Percentiles rank a stretch among this genome's conserved stretches.
Evolutionary conservation across 1,284 basidiomycete genomes (phyloP).

Genomic region (Marasmius tenuissimus): DNA sequence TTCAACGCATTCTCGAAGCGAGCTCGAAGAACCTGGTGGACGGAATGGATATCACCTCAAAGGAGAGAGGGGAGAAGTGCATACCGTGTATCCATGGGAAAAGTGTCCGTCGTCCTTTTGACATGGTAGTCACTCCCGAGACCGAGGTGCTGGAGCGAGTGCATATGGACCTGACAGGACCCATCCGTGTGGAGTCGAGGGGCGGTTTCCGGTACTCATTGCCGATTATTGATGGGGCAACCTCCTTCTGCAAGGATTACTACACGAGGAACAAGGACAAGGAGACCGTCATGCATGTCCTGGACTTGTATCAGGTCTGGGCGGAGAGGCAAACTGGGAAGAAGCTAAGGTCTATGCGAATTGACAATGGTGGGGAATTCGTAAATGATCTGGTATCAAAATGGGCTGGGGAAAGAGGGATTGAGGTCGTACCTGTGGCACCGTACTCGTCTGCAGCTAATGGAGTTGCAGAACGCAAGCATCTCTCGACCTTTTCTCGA

Average conservation of each 20-base stretch:
- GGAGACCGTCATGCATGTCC: background rate
- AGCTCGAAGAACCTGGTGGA: conserved; percentile 1
- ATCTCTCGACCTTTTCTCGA: conserved; percentile 14
- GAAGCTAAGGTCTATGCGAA: conserved; percentile 4
- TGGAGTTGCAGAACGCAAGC: conserved; percentile 14
- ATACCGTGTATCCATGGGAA: conserved; percentile 2
- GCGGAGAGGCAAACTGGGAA: conserved; percentile 12
- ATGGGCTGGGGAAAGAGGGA: too few relatives aligned
- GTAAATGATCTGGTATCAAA: conserved; percentile 15
- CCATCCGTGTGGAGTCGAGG: conserved; percentile 2
- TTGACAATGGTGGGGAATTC: conserved; percentile 14
- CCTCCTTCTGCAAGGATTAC: conserved; percentile 8
- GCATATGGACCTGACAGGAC: conserved; percentile 11
- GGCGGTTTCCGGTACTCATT: conserved; percentile 13
- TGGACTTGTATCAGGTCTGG: conserved; percentile 2
- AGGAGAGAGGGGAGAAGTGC: conserved; percentile 2
- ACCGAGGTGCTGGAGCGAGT: background rate
- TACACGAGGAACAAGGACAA: conserved; percentile 13
- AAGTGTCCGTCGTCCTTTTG: conserved; percentile 3
- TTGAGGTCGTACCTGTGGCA: too few relatives aligned
- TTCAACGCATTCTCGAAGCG: background rate
- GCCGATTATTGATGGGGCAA: conserved; percentile 13
- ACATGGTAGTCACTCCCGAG: background rate
- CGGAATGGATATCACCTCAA: background rate
- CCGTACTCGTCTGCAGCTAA: conserved; percentile 15